Evolutionary conservation across 257 asterid genomes (phyloP).

Genomic region (Scutellaria galericulata): DNA sequence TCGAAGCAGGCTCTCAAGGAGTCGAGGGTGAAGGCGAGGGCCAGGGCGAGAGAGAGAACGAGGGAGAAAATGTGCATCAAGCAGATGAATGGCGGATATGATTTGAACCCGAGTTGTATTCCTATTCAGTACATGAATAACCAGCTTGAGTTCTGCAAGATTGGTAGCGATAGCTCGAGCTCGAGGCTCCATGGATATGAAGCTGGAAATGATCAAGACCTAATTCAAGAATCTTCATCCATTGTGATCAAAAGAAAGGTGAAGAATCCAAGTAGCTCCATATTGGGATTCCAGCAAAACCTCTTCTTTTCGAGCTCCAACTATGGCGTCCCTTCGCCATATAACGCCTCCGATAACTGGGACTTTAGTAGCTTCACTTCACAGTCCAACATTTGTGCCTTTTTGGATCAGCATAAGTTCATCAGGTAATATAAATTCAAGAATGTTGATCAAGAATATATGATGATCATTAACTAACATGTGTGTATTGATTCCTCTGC

Average conservation of each 20-base stretch:
- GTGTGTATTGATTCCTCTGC: constrained; percentile 1
- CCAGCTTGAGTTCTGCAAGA: constrained; percentile 34
- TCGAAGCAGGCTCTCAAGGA: constrained; percentile 40
- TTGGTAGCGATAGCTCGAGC: neutral
- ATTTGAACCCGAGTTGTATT: constrained; percentile 7
- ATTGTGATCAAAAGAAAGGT: constrained; percentile 40
- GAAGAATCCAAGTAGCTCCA: constrained; percentile 33
- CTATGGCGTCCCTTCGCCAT: constrained; percentile 32
- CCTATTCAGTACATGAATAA: constrained; percentile 39
- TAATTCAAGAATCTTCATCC: constrained; percentile 48
- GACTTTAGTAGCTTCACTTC: constrained; percentile 35
- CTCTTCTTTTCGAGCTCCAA: constrained; percentile 35
- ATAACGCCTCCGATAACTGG: constrained; percentile 40
- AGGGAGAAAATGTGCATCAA: constrained; percentile 58
- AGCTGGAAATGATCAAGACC: constrained; percentile 26
- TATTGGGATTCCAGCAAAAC: constrained; percentile 43
- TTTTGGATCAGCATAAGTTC: constrained; percentile 48
- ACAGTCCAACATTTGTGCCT: constrained; percentile 38
- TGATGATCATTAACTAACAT: neutral
- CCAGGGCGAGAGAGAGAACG: constrained; percentile 83
- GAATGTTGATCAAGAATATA: no score
- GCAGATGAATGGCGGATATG: constrained; percentile 32
- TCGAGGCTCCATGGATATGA: neutral
- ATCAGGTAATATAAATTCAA: constrained; percentile 37
- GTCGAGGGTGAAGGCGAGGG: constrained; percentile 73